Conservation (phyloP, 768 basidiomycete genomes). For the Suillus luteus region DNA sequence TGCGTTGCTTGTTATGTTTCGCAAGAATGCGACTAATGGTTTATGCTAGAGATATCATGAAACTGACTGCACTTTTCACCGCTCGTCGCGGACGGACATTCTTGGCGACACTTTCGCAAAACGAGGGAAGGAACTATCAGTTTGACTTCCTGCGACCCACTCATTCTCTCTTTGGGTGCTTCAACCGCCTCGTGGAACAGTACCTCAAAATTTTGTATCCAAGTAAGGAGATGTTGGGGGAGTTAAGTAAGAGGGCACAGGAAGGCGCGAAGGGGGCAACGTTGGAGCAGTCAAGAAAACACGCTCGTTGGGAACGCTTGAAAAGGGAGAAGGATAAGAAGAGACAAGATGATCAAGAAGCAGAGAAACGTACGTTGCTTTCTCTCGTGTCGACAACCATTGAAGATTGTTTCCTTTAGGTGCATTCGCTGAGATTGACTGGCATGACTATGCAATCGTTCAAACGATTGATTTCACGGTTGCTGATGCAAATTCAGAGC, state of each 20-base stretch:
- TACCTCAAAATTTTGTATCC: constrained; percentile 91
- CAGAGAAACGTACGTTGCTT: constrained; percentile 73
- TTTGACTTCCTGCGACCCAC: constrained; percentile 97
- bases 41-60: constrained; percentile 81
- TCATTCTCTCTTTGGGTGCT: constrained; percentile 95
- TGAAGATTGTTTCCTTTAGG: constrained; percentile 41
- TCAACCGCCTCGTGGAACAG: constrained; percentile 96
- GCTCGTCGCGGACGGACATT: constrained; percentile 89
- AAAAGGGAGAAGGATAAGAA: constrained; percentile 85
- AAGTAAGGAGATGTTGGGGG: constrained; percentile 68
- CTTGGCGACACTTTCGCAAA: constrained; percentile 78
- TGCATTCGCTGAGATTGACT: constrained; percentile 97
- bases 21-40: constrained; percentile 9
- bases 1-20: constrained; percentile 45
- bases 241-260: constrained; percentile 68
- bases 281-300: constrained; percentile 70
- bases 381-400: neutral
- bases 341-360: constrained; percentile 88
- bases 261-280: constrained; percentile 74
- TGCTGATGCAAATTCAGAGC: constrained; percentile 85
- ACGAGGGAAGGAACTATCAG: constrained; percentile 94
- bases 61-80: constrained; percentile 93
- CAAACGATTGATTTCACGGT: constrained; percentile 98
- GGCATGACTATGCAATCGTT: constrained; percentile 99
- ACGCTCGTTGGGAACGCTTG: constrained; percentile 88